These are phyloP conservation scores for Piloderma croceum DNA, from an alignment of 768 basidiomycete species.

Conservation along the genomic window DNA sequence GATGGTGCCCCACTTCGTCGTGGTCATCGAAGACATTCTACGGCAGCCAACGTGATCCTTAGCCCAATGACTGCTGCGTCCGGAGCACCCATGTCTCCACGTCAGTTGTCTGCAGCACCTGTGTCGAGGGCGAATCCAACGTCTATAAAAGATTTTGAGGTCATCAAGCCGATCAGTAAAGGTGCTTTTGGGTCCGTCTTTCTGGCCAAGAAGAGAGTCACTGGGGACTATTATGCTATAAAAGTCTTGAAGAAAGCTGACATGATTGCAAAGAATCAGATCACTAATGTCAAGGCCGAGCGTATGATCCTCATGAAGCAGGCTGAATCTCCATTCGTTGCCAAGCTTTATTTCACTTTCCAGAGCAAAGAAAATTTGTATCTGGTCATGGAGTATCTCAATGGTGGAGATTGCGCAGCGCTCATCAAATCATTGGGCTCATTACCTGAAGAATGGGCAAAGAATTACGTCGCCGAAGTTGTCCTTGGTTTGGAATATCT, in stretches of 20 bases:
- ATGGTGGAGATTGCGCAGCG: constrained; percentile 96
- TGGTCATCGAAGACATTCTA: constrained; percentile 68
- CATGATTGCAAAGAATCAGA: constrained; percentile 99
- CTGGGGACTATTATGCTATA: constrained; percentile 98
- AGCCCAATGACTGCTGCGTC: constrained; percentile 42
- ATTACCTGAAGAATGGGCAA: constrained; percentile 94
- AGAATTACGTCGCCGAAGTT: constrained; percentile 94
- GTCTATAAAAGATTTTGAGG: constrained; percentile 97
- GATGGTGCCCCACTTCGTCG: constrained; percentile 39
- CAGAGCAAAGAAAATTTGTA: constrained; percentile 99
- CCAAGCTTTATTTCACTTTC: constrained; percentile 97
- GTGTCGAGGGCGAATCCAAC: constrained; percentile 75
- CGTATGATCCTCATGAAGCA: constrained; percentile 99
- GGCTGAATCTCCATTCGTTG: constrained; percentile 96
- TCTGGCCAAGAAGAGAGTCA: constrained; percentile 95
- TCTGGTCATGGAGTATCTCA: constrained; percentile 98
- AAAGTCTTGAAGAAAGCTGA: constrained; percentile 99
- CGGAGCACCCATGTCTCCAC: constrained; percentile 72
- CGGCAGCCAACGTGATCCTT: constrained; percentile 53
- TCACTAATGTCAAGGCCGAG: constrained; percentile 99
- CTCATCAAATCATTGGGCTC: constrained; percentile 93
- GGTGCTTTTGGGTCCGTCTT: constrained; percentile 99
- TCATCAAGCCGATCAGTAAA: constrained; percentile 99
- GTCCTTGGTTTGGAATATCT: constrained; percentile 92
- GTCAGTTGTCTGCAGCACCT: constrained; percentile 74